Evolutionary conservation across 495 filamentous ascomycete genomes (phyloP), one percentile per base, ranked within the genome.

Genomic region (Penicillium pulvis): DNA sequence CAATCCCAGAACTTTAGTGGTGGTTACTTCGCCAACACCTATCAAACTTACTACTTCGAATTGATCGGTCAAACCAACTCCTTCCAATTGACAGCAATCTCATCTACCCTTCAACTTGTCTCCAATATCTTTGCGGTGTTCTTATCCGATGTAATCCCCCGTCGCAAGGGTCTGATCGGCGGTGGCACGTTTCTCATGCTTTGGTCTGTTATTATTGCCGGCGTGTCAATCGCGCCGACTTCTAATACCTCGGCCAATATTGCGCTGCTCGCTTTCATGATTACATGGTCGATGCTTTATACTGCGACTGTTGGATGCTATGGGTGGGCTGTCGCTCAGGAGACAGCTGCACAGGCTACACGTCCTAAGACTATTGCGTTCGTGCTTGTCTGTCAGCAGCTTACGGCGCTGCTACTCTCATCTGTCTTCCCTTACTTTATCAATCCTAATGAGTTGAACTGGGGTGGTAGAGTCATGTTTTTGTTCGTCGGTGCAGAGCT

Each of bases 371-470:
- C 58, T 3, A 60, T 60, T 30, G 55, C 58, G 2, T 60, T 56
- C n/a, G 58, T 60, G 20, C 45, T 60, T 36, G 46, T 56, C 30
- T 60, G 53, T 11, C 53, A 60, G 20, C 58, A 60, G 52, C 58
- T 83, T 0, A 68, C 85, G 5, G 81, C 81, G 2, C 83, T 85
- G 20, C 66, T 77, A 14, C 82, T 86, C 74, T 84, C 82, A 0
- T 78, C 87, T 10, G 79, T 79, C 1, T 85, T 87, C 54, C 83
- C 83, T 2, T 87, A 87, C 59, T 79, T 85, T 71, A 81, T 87
- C 61, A 86, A 86, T 49, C 81, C 83, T 0, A 79, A 84, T 52
- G 70, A 83, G 46, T 82, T 75, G 1, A 80, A 87, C 60, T 70
- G 84, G 70, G 74, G 80, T 53, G 84, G 85, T 6, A 87, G 87